Base-by-base conservation (phyloP, 1,139 yeast species). In the Yamadazyma trypodendri region DNA sequence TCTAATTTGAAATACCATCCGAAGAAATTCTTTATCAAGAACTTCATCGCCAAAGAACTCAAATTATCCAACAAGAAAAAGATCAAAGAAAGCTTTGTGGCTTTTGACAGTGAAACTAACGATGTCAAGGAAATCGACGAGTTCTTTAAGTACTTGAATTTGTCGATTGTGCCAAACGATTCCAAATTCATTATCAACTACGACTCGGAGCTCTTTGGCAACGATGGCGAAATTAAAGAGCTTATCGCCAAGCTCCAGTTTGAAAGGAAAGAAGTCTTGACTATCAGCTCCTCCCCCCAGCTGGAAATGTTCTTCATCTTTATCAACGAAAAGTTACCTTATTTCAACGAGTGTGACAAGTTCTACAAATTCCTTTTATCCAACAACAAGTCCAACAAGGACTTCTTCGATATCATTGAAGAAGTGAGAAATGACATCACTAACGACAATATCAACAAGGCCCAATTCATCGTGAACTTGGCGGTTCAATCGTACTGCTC, bases 41-140 rank as follows among this genome's bases (percentile, higher is more conserved):
- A 89, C 61, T 72, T 90, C 48, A 83, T 92, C 45, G 77, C 82
- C 31, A 90, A 89, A 54, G 97, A 90, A 58, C 68, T 90, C 25
- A 74, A 97, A 47, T 72, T 92, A 41, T 83, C 89, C 20, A 77
- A 71, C 49, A 78, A 83, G 33, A 77, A 77, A 44, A 77, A 87
- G 42, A 84, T 92, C 38, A 75, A 76, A 47, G 84, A 79, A 24
- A 84, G 95, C 35, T 72, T 92, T 43, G 88, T 95, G 1, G 76
- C 72, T 6, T 51, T 69, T 35, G 46, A 52, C 34, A 55, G 58
- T 0, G 61, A 60, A 32, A 41, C 55, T 4, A 54, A 53, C 2
- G 60, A 55, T 21, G 51, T 61, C 13, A 48, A 52, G 15, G 56
- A 65, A 24, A 56, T 70, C 36, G 66, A 69, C 6, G 95, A 85